phyloP scores from a whole-genome alignment of 2,329 filamentous ascomycete genomes.

The Talaromyces sp. region DNA sequence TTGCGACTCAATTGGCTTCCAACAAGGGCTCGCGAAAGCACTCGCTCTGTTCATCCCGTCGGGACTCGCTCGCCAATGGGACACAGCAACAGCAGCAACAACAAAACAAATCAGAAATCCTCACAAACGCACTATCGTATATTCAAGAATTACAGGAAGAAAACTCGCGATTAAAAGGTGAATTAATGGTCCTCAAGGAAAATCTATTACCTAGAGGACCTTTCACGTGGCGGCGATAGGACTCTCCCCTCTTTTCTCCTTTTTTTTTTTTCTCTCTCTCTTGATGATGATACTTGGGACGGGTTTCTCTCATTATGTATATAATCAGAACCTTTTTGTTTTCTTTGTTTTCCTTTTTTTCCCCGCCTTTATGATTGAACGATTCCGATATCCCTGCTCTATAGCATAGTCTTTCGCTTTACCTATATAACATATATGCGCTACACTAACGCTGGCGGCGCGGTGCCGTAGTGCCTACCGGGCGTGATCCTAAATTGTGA shows the following conservation, averaged over 20 bases:
- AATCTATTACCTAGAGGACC: constrained; percentile 10
- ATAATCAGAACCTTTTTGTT: neutral
- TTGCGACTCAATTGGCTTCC: constrained; percentile 7
- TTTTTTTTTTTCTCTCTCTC: neutral
- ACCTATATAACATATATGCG: neutral
- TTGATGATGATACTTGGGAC: neutral
- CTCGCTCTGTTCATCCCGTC: neutral
- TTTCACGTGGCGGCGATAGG: constrained; percentile 12
- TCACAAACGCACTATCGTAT: constrained; percentile 12
- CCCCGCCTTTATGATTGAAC: neutral
- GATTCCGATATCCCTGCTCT: neutral
- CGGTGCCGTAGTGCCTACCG: no score
- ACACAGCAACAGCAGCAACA: constrained; percentile 5
- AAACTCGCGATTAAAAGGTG: constrained; percentile 11
- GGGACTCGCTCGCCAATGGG: neutral
- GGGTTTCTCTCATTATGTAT: neutral
- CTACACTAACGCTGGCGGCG: no score
- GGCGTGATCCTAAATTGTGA: no score
- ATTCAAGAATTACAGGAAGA: constrained; percentile 12
- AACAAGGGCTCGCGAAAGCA: constrained; percentile 6
- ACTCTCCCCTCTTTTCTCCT: neutral
- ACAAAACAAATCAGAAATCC: constrained; percentile 15
- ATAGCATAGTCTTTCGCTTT: neutral
- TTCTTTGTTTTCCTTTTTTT: neutral
- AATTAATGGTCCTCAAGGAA: constrained; percentile 12